Evolutionary conservation across 139 green algal genomes (phyloP), one percentile per base, ranked within the genome.

Genomic region (Tetradesmus obliquus): DNA sequence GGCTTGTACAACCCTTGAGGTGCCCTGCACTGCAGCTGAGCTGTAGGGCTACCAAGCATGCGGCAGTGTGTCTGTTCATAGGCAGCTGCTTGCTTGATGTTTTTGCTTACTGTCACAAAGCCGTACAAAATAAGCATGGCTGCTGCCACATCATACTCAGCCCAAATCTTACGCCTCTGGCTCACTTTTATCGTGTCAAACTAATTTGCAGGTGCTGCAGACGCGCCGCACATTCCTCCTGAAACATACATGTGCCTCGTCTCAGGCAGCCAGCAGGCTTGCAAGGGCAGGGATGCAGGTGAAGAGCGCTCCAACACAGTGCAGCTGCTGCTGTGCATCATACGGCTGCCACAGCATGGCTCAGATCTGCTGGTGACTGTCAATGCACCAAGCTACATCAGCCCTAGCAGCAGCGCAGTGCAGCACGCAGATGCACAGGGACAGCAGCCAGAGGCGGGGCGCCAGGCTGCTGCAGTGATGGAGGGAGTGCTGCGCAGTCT

Each of bases 351-450:
- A 7, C 91, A 91, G 3, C 87, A 94, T 32, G 58, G 81, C 17
- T 91, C 90, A 62, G 95, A 97, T 66, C 13, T 97, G 17, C 45
- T 97, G 8, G 72, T 97, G 22, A 95, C 87, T 54, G 76, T 97
- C 10, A 97, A 97, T 84, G 95, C 95, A 5, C 95, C 95, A 51
- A 91, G 92, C 0, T 93, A 82, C 74, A 96, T 97, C 51, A 87
- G 54, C 45, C 74, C 95, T 22, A 57, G 90, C 72, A 96, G 93
- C 71, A 91, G 92, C 0, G 89, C 95, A 8, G 95, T 94, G 20
- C 84, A 95, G 89, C 92, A 97, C 10, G 92, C 93, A 45, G 91
- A 62, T 51, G 45, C 88, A 9, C 82, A 83, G 1, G 94, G 95
- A 0, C 69, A 60, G 69, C 93, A 97, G 80, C 79, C 69, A 0